Percentiles rank a stretch among this genome's conserved stretches.
These are phyloP conservation scores for Candida pseudoviswanathii DNA, from an alignment of 1,139 yeast genomes.

Conservation along the genomic window DNA sequence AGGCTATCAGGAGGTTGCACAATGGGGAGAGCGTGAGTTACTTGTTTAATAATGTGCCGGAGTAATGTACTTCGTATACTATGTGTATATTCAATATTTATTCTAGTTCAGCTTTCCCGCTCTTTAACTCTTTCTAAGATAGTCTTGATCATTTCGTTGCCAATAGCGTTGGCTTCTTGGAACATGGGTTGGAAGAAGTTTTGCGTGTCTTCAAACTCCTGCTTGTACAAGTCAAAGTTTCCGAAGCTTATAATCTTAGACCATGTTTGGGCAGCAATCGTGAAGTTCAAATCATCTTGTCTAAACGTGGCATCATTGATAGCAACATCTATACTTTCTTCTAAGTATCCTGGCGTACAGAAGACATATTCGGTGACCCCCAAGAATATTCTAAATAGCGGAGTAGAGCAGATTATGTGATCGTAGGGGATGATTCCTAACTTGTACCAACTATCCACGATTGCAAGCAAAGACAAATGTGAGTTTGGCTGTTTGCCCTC, in stretches of 20 bases:
- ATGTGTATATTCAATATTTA: background rate
- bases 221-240: conserved; percentile 69
- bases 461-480: conserved; percentile 82
- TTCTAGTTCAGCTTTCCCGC: conserved; percentile 24
- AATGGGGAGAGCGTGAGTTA: conserved; percentile 96
- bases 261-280: conserved; percentile 84
- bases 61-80: conserved; percentile 1
- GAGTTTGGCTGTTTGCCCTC: conserved; percentile 79
- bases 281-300: conserved; percentile 84
- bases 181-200: conserved; percentile 82
- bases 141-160: conserved; percentile 96
- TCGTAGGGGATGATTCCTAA: conserved; percentile 89
- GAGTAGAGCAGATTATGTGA: conserved; percentile 96
- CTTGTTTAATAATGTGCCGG: conserved; percentile 70
- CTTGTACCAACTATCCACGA: conserved; percentile 92
- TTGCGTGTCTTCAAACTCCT: conserved; percentile 78
- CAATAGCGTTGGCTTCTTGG: conserved; percentile 83
- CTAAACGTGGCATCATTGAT: conserved; percentile 68
- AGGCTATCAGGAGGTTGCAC: conserved; percentile 92
- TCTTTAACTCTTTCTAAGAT: conserved; percentile 59
- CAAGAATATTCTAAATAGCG: conserved; percentile 82
- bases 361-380: conserved; percentile 94
- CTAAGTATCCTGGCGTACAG: conserved; percentile 79
- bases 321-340: conserved; percentile 76
- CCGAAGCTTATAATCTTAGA: conserved; percentile 78